phyloP scores from a whole-genome alignment of 2,329 filamentous ascomycete species.

The Teratosphaeria pseudoeucalypti region DNA sequence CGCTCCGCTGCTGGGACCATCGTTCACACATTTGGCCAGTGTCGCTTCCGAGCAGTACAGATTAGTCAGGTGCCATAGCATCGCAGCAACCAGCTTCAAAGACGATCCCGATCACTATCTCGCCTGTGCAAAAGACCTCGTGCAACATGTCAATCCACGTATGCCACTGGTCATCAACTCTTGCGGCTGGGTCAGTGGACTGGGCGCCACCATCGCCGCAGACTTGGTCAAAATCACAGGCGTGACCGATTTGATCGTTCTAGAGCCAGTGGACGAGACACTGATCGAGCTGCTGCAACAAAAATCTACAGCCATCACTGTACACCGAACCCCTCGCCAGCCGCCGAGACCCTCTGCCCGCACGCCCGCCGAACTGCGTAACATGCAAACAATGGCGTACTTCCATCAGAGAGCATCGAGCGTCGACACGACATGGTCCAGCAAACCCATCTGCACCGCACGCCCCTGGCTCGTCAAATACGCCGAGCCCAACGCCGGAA shows the following conservation, averaged over 20 bases:
- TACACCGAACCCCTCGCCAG: conserved; percentile 51
- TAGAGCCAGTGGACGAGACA: conserved; percentile 53
- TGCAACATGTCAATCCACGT: conserved; percentile 40
- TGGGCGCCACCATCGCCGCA: conserved; percentile 55
- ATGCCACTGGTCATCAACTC: conserved; percentile 61
- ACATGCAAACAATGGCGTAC: conserved; percentile 73
- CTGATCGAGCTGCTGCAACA: conserved; percentile 23
- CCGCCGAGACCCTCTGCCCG: conserved; percentile 45
- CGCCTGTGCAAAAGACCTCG: conserved; percentile 53
- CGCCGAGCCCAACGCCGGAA: conserved; percentile 37
- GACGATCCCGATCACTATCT: conserved; percentile 58
- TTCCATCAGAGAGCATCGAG: conserved; percentile 44
- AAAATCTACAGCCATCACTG: conserved; percentile 10
- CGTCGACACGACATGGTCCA: conserved; percentile 34
- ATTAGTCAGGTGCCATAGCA: conserved; percentile 52
- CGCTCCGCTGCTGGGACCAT: conserved; percentile 52
- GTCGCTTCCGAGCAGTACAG: conserved; percentile 16
- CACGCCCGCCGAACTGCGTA: conserved; percentile 55
- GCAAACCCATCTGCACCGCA: conserved; percentile 45
- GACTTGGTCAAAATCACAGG: conserved; percentile 45
- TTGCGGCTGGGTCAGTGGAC: conserved; percentile 62
- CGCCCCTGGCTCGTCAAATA: conserved; percentile 56
- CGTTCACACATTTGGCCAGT: conserved; percentile 51
- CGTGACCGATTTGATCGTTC: conserved; percentile 56
- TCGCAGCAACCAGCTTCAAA: conserved; percentile 55